Evolutionary conservation across 164 flowering plant species (phyloP), one percentile per base, ranked within the genome.

Genomic region (Berberis vulgaris): DNA sequence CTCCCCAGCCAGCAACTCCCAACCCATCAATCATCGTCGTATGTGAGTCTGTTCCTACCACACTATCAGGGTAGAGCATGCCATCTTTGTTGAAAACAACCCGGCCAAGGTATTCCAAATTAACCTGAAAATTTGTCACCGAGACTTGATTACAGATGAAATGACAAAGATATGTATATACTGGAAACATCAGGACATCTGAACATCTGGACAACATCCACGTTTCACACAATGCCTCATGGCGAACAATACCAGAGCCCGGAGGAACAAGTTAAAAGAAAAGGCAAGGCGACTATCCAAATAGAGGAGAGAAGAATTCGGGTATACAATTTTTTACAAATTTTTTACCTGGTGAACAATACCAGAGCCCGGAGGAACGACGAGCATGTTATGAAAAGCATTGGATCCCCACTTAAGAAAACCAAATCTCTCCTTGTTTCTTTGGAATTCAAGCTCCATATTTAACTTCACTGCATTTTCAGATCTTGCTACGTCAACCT

Each of bases 1-100:
- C 97, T 55, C 97, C 97, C 97, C 97, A 90, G 47, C 97, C 98
- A 74, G 96, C 92, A 80, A 91, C 98, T 55, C 98, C 98, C 65
- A 91, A 70, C 52, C 98, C 98, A 77, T 89, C 98, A 63, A 91
- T 91, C 98, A 91, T 91, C 53, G 98, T 91, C 43, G 98, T 91
- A 62, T 91, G 98, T 7, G 98, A 91, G 79, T 91, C 98, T 61
- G 98, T 91, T 60, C 98, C 98, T 59, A 91, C 98, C 40, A 91
- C 96, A 77, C 98, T 91, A 64, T 91, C 98, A 41, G 98, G 98
- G 75, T 91, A 89, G 57, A 91, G 91, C 39, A 91, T 7, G 3
- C 94, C 96, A 55, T 76, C 84, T 1, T 74, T 77, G 74, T 87
- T 87, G 78, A 91, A 91, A 40, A 91, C 98, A 66, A 91, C 92